Evolutionary conservation across 306 rosid genomes (phyloP).

Genomic region (Pterocarpus macrocarpus): DNA sequence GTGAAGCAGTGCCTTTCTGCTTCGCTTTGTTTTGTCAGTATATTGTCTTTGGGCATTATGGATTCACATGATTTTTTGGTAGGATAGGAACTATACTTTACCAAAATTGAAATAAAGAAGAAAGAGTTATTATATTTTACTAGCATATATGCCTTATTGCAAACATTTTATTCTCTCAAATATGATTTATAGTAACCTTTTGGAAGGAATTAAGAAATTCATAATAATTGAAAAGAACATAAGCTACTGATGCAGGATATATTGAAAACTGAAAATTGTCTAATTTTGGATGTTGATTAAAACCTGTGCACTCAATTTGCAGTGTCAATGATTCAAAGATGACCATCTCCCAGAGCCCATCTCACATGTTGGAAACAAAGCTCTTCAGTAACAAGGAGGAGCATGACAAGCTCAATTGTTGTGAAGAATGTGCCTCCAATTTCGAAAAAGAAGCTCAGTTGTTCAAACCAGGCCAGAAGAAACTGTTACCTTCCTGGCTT

Average conservation of each 20-base stretch:
- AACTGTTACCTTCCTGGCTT: conserved; percentile 88
- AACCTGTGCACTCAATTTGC: conserved; percentile 52
- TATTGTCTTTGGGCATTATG: conserved; percentile 47
- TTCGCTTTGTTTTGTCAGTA: conserved; percentile 60
- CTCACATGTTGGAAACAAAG: conserved; percentile 59
- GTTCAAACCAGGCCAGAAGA: conserved; percentile 72
- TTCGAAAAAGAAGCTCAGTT: conserved; percentile 81
- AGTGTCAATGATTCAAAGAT: conserved; percentile 75
- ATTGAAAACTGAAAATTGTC: background rate
- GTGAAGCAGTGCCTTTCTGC: conserved; percentile 63
- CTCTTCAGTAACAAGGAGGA: conserved; percentile 65
- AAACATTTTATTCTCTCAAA: conserved; percentile 11
- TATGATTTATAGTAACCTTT: background rate
- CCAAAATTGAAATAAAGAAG: conserved; percentile 13
- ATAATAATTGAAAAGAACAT: conserved; percentile 11
- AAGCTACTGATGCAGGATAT: background rate
- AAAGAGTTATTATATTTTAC: background rate
- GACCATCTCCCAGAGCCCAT: conserved; percentile 54
- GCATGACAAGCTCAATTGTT: conserved; percentile 64
- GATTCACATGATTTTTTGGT: conserved; percentile 49
- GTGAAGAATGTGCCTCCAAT: conserved; percentile 77
- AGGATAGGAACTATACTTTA: conserved; percentile 41
- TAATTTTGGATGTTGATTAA: conserved; percentile 24
- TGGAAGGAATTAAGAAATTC: conserved; percentile 13
- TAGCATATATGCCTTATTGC: conserved; percentile 5